A percentile compares a stretch with the other conserved stretches of the same genome.
Conservation (phyloP, 2,329 filamentous ascomycete genomes). For the Aspergillus japonicus region DNA sequence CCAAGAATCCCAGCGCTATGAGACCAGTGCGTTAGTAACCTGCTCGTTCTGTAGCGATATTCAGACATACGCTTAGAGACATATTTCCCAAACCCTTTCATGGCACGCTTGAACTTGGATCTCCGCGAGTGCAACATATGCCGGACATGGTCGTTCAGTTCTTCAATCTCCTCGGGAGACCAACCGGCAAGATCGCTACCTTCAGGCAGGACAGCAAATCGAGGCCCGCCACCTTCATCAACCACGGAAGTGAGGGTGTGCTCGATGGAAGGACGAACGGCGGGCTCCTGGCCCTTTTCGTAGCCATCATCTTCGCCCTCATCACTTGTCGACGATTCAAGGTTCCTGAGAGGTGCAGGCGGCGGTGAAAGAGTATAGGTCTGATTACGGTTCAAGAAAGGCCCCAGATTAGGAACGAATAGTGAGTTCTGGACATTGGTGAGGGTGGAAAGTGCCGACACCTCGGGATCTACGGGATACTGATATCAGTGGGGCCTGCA, state of each 20-base stretch:
- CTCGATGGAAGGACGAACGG: slow-evolving; percentile 26
- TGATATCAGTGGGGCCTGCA: neutral
- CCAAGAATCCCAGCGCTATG: slow-evolving; percentile 72
- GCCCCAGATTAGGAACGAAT: slow-evolving; percentile 78
- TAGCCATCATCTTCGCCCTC: slow-evolving; percentile 25
- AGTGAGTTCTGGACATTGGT: slow-evolving; percentile 90
- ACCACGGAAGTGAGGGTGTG: slow-evolving; percentile 67
- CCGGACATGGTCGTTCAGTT: slow-evolving; percentile 80
- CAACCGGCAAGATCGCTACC: slow-evolving; percentile 71
- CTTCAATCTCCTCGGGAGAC: slow-evolving; percentile 69
- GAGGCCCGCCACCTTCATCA: slow-evolving; percentile 66
- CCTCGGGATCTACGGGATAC: slow-evolving; percentile 67
- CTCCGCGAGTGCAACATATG: slow-evolving; percentile 83
- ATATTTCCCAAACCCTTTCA: slow-evolving; percentile 81
- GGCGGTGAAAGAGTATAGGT: slow-evolving; percentile 70
- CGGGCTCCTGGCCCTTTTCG: slow-evolving; percentile 21
- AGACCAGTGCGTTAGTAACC: neutral
- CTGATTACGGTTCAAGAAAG: slow-evolving; percentile 71
- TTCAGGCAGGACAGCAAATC: slow-evolving; percentile 77
- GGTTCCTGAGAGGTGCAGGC: slow-evolving; percentile 29
- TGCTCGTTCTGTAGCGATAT: neutral
- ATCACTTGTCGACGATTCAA: slow-evolving; percentile 26
- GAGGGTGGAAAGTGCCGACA: slow-evolving; percentile 76
- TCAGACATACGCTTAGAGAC: slow-evolving; percentile 59
- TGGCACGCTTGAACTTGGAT: slow-evolving; percentile 72